Evolutionary conservation across 2,329 filamentous ascomycete species (phyloP).

Genomic region (Diplodia mutila): DNA sequence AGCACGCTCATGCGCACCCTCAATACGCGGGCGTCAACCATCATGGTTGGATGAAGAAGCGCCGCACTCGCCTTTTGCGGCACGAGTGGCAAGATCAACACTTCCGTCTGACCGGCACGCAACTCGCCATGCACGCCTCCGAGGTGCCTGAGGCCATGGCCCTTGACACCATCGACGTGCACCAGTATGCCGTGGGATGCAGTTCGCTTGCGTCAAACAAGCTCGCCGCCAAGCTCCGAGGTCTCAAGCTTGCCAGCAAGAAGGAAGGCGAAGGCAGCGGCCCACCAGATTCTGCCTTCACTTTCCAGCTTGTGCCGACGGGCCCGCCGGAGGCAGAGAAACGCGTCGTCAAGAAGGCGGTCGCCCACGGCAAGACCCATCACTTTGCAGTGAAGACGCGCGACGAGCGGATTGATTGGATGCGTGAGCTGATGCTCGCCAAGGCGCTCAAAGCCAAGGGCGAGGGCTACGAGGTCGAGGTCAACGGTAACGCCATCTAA

Average conservation of each 20-base stretch:
- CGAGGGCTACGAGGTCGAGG: slow-evolving; percentile 78
- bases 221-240: slow-evolving; percentile 84
- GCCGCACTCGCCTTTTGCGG: slow-evolving; percentile 83
- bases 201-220: slow-evolving; percentile 78
- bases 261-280: slow-evolving; percentile 60
- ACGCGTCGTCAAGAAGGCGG: slow-evolving; percentile 42
- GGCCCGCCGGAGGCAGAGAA: slow-evolving; percentile 43
- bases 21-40: slow-evolving; percentile 62
- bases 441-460: slow-evolving; percentile 85
- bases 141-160: slow-evolving; percentile 62
- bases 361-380: slow-evolving; percentile 77
- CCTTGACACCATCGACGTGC: slow-evolving; percentile 81
- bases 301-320: slow-evolving; percentile 75
- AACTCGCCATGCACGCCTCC: slow-evolving; percentile 68
- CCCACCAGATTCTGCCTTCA: slow-evolving; percentile 63
- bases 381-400: slow-evolving; percentile 88
- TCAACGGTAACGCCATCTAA: slow-evolving; percentile 62
- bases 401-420: slow-evolving; percentile 96
- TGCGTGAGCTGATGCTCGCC: slow-evolving; percentile 89
- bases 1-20: slow-evolving; percentile 34
- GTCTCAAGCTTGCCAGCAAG: slow-evolving; percentile 64
- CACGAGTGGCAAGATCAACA: slow-evolving; percentile 94
- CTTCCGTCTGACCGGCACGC: slow-evolving; percentile 73
- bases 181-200: slow-evolving; percentile 87
- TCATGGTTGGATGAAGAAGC: slow-evolving; percentile 91